These are phyloP conservation scores for Colletotrichum kahawae DNA, from an alignment of 2,329 filamentous ascomycete species.

Conservation along the genomic window DNA sequence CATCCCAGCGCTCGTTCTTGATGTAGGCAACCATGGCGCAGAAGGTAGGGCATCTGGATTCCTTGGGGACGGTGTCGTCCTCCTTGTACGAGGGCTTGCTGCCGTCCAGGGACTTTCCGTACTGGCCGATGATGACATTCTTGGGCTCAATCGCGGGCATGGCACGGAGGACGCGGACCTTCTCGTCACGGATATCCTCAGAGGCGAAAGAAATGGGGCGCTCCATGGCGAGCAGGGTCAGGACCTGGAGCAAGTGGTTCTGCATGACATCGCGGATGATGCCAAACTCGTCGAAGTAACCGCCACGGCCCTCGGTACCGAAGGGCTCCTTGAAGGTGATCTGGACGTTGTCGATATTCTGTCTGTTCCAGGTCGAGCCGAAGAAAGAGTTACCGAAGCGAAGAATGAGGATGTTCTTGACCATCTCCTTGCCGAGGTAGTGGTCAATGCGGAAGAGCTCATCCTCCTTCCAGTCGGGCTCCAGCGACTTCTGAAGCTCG, in stretches of 20 bases:
- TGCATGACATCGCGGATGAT: constrained; percentile 99
- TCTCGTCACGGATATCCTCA: constrained; percentile 98
- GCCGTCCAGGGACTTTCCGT: constrained; percentile 93
- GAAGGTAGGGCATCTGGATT: constrained; percentile 97
- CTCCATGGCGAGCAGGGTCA: constrained; percentile 97
- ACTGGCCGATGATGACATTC: constrained; percentile 99
- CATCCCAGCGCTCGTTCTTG: constrained; percentile 99
- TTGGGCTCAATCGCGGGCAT: constrained; percentile 97
- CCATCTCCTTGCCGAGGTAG: constrained; percentile 99
- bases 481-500: constrained; percentile 91
- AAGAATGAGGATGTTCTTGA: constrained; percentile 98
- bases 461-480: constrained; percentile 98
- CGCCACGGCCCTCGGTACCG: constrained; percentile 94
- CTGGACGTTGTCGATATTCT: constrained; percentile 99
- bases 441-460: constrained; percentile 99
- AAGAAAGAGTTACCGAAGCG: constrained; percentile 99
- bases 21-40: constrained; percentile 97
- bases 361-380: constrained; percentile 97
- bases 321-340: constrained; percentile 99
- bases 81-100: constrained; percentile 98
- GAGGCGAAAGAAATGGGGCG: constrained; percentile 97
- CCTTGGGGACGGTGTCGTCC: constrained; percentile 96
- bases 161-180: constrained; percentile 91
- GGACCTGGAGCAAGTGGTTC: constrained; percentile 95
- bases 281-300: constrained; percentile 99